Base-by-base conservation (phyloP, 176 grass and related monocot species). In the Canna indica region DNA sequence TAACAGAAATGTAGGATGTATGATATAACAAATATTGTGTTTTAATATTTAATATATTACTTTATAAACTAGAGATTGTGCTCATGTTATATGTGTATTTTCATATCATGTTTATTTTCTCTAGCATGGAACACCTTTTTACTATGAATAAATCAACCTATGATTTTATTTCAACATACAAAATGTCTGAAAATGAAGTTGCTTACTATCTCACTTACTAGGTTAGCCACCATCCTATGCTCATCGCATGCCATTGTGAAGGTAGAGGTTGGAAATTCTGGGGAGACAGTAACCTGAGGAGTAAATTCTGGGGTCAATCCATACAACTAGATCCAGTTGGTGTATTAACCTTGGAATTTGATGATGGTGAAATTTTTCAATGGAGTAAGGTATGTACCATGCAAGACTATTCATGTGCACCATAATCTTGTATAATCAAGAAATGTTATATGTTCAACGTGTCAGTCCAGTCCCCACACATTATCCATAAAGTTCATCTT, bases 321-420 rank as follows among this genome's bases (percentile, higher is more conserved):
- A 88, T 88, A 81, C 85, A 88, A 69, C 64, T 88, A 36, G 73
- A 88, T 48, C 85, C 85, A 70, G 74, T 84, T 35, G 85, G 85
- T 0, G 67, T 81, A n/a, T 67, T 88, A 34, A 88, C 78, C 22
- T 50, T 84, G 73, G 74, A 88, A 62, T 88, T 88, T 71, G 85
- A 84, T 7, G 81, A 88, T 64, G 85, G 85, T 34, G 85, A 84
- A 84, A 78, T 38, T 76, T 83, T 87, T 46, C 77, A 79, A 36
- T 87, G 85, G 81, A 88, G 78, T 44, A 88, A 88, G 85, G 81
- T 88, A 75, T 74, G 18, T 24, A 66, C 22, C 59, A 26, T 47
- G 58, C 45, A 36, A 44, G 70, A 75, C 18, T 10, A 80, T 11
- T 28, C 44, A 58, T 36, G 20, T 38, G 63, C 36, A 38, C 29